Evolutionary conservation across 208 protist genomes (phyloP), one percentile per base, ranked within the genome.

Genomic region (Leishmania braziliensis): DNA sequence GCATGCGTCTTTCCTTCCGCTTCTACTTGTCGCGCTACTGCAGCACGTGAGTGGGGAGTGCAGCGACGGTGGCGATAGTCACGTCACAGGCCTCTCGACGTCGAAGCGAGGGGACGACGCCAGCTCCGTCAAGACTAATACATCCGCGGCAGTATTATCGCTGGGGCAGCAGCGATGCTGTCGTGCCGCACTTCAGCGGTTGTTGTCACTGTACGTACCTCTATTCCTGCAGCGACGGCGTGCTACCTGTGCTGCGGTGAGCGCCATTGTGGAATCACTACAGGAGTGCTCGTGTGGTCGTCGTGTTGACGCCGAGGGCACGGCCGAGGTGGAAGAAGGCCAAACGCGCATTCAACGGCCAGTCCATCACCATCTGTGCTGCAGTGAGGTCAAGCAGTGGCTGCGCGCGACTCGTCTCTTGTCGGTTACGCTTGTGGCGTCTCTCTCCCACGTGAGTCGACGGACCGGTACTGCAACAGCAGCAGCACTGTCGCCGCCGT

Each of bases 11-110:
- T 81, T 87, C 43, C 18, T 83, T n/a, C 84, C 69, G 9, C 51
- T 53, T 0, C 77, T 85, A 43, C 71, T 85, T n/a, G 63, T 51
- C 16, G 82, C 62, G 23, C 56, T 85, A 50, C 62, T 85, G n/a
- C 46, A 73, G n/a, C 63, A 43, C 20, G 69, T 53, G 69, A 33
- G 18, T 51, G 20, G 53, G 23, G 60, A 39, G 33, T 1, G 71
- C 20, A 20, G 48, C 9, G 33, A 18, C 33, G 18, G 43, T 14
- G 68, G 43, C 12, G 72, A 43, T 29, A 50, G 8, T 5, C 51
- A 54, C 51, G 39, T 48, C 51, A 58, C 72, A 43, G 69, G 39
- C 10, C 26, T 8, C 69, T 8, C 48, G 18, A 12, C 36, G n/a
- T 53, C 53, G 51, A 76, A 0, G 51, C n/a, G 36, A 26, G 48